Evolutionary conservation across 768 basidiomycete genomes (phyloP).

Genomic region (Rhodotorula kratochvilovae): DNA sequence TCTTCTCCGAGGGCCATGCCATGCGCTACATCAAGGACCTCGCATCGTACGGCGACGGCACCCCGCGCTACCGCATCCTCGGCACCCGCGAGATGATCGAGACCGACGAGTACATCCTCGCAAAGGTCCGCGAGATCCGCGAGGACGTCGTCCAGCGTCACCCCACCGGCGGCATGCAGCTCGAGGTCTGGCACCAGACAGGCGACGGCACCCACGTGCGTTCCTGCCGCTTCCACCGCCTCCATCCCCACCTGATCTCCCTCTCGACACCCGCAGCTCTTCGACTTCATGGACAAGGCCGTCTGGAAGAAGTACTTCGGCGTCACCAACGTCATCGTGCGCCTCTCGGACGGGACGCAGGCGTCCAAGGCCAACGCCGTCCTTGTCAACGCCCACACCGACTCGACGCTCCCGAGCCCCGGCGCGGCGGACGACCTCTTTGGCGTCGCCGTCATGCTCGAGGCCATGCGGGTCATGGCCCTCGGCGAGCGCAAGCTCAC

Average conservation of each 20-base stretch:
- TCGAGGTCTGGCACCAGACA: conserved; percentile 80
- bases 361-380: conserved; percentile 69
- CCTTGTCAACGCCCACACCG: conserved; percentile 82
- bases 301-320: conserved; percentile 58
- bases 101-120: conserved; percentile 75
- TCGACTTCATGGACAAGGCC: conserved; percentile 65
- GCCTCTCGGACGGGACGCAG: conserved; percentile 70
- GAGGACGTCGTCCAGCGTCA: conserved; percentile 56
- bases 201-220: conserved; percentile 32
- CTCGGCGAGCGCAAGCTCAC: conserved; percentile 65
- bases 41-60: conserved; percentile 56
- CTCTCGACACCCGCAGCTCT: conserved; percentile 49
- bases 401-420: conserved; percentile 82
- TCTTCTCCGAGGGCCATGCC: conserved; percentile 37
- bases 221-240: background rate
- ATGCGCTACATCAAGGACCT: conserved; percentile 43
- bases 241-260: background rate
- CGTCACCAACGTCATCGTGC: conserved; percentile 82
- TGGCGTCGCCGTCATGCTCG: conserved; percentile 85
- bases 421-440: conserved; percentile 81
- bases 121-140: conserved; percentile 61
- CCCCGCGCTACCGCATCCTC: conserved; percentile 74
- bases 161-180: conserved; percentile 56
- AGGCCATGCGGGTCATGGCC: conserved; percentile 69
- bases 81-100: conserved; percentile 82